Evolutionary conservation across 1,284 basidiomycete species (phyloP).

Genomic region (Leccinum solheimii): DNA sequence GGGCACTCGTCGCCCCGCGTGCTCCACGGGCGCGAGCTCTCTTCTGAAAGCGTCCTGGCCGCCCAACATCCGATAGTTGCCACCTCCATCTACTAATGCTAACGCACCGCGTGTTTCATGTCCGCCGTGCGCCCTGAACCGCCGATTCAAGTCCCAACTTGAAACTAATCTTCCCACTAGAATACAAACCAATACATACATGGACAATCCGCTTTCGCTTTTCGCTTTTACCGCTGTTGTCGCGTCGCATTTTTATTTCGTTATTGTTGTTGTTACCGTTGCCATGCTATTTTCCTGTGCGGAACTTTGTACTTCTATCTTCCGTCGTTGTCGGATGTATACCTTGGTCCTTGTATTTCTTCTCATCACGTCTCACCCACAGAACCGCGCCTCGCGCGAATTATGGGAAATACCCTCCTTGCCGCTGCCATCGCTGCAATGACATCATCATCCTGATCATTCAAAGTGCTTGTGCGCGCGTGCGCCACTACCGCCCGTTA

Average conservation of each 20-base stretch:
- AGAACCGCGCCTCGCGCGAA: background rate
- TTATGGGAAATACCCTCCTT: background rate
- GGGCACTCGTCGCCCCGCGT: constrained; percentile 12
- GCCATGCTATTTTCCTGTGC: background rate
- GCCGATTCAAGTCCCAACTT: background rate
- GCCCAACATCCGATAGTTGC: constrained; percentile 29
- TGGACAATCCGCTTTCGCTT: constrained; percentile 1
- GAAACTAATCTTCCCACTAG: background rate
- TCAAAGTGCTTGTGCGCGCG: background rate
- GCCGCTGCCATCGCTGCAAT: background rate
- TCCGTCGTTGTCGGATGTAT: background rate
- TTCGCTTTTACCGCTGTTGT: background rate
- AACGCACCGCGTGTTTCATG: constrained; percentile 6
- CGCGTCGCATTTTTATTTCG: background rate
- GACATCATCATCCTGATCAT: background rate
- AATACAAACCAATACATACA: background rate
- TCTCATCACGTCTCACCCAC: background rate
- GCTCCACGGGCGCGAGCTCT: constrained; percentile 25
- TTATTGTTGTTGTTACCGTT: background rate
- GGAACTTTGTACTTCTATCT: background rate
- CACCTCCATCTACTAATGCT: constrained; percentile 21
- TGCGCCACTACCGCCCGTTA: background rate
- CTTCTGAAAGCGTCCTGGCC: constrained; percentile 29
- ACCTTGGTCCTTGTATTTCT: background rate
- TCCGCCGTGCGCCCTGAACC: constrained; percentile 2